Conservation (phyloP, 2,329 filamentous ascomycete genomes). For the Cadophora luteo-olivacea region DNA sequence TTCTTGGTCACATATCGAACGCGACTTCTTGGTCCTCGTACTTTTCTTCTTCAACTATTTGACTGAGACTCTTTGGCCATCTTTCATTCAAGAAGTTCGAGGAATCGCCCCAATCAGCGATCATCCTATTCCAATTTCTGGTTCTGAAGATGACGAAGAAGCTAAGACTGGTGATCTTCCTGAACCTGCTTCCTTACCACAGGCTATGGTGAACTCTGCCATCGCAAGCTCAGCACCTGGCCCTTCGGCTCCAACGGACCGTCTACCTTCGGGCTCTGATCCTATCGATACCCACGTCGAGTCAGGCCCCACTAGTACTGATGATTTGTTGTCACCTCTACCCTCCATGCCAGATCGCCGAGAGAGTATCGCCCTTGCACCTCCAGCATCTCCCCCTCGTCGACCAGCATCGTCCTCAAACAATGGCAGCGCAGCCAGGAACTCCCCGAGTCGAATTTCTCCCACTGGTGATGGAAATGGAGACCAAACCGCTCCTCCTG, state of each 20-base stretch:
- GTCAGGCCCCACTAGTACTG: background rate
- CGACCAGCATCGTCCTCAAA: background rate
- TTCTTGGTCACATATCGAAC: constrained; percentile 9
- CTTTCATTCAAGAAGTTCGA: background rate
- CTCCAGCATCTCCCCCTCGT: background rate
- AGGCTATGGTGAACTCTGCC: background rate
- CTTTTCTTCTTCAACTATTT: background rate
- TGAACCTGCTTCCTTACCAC: background rate
- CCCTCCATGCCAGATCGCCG: background rate
- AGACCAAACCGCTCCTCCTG: background rate
- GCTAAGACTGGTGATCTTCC: background rate
- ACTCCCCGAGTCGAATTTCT: background rate
- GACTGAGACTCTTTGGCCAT: background rate
- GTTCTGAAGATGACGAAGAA: background rate
- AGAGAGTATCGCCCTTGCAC: background rate
- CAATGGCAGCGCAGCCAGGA: background rate
- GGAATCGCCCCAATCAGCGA: background rate
- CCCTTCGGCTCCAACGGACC: background rate
- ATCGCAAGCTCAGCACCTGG: background rate
- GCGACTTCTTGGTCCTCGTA: background rate
- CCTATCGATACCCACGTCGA: background rate
- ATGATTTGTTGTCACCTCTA: background rate
- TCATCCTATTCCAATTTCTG: background rate
- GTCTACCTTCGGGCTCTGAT: constrained; percentile 1
- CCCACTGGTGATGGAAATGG: background rate